Evolutionary conservation across 2,329 filamentous ascomycete species (phyloP), one percentile per base, ranked within the genome.

Genomic region (Lachnellula subtilissima): DNA sequence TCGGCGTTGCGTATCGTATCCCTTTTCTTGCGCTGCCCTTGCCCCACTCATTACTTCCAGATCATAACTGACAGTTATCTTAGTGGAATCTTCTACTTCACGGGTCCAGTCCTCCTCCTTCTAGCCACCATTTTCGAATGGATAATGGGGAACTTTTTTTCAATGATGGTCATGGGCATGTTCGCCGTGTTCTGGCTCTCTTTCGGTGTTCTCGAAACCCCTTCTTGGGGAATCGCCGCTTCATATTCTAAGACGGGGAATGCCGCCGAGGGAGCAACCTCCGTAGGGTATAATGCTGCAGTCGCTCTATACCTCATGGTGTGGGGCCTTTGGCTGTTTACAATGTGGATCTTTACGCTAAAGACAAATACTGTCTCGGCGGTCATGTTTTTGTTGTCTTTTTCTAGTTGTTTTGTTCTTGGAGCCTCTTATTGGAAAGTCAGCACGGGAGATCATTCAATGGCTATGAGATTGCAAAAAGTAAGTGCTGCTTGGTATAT

Each of bases 91-190:
- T 65, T 65, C 48, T 64, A 48, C 50, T 65, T 65, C 45, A 65
- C 63, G 1, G 78, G 78, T 0, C 78, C 77, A 1, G 64, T 80
- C 12, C 72, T 80, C 47, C 69, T 80, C 6, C 64, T 74, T 14
- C 71, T 78, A 36, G 70, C 74, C 32, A 74, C 76, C 54, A 74
- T 81, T 6, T 79, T 79, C 59, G 76, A 80, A 59, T 81, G 77
- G 77, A 74, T 81, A 47, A 76, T 77, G 72, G 75, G 74, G 5
- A 78, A 78, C 61, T 78, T 78, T 71, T 76, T 77, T 59, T 69
- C 74, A 2, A 80, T 80, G 77, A 77, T 79, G 72, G 75, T 78
- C 0, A 77, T 77, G 68, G 76, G 74, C 4, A 70, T 81, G 39
- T 81, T 81, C 60, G 70, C 72, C 42, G 76, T 81, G 64, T 81